Evolutionary conservation across 257 asterid species (phyloP), one percentile per base, ranked within the genome.

Genomic region (Solanum paucissectum): DNA sequence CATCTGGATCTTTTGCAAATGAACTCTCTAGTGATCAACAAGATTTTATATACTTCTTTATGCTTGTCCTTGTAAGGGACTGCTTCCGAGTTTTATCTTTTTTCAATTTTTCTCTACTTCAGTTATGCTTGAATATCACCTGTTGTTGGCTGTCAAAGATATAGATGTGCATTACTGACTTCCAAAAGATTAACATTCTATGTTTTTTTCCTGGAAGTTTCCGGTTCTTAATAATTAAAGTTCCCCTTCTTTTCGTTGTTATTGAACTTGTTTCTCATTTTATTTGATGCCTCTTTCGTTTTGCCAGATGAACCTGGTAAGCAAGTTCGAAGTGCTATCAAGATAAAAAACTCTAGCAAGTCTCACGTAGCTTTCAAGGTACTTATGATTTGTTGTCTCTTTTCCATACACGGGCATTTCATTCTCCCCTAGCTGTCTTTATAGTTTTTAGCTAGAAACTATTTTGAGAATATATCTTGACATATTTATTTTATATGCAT

Each of bases 331-430:
- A 95, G 99, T 92, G 98, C 98, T 66, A 93, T 96, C 88, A 95
- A 90, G 89, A 94, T 96, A 36, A 96, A 94, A 91, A 96, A 96
- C 92, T 89, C 95, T 37, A 94, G 99, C 98, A 96, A 96, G 95
- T 96, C 98, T 83, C 94, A 93, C 82, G 97, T 92, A 88, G 99
- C 99, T 81, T 96, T 96, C 90, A 94, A 96, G 99, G 98, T 96
- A 52, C 44, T 32, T 38, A 46, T 84, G 23, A 62, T 74, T 38
- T 36, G 38, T 77, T 37, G 42, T 83, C 73, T 12, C 34, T 25
- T 77, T 77, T 87, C 32, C 55, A 32, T 88, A 71, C 23, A 66
- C 32, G 73, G 66, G 44, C 20, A 81, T 42, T 49, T 86, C 82
- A 52, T 42, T 81, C 81, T n/a, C 27, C 29, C 62, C 18, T 85